Percentiles rank a stretch among this genome's conserved stretches.
These are phyloP conservation scores for Chlorella variabilis DNA, from an alignment of 163 green algal genomes.

Conservation along the genomic window DNA sequence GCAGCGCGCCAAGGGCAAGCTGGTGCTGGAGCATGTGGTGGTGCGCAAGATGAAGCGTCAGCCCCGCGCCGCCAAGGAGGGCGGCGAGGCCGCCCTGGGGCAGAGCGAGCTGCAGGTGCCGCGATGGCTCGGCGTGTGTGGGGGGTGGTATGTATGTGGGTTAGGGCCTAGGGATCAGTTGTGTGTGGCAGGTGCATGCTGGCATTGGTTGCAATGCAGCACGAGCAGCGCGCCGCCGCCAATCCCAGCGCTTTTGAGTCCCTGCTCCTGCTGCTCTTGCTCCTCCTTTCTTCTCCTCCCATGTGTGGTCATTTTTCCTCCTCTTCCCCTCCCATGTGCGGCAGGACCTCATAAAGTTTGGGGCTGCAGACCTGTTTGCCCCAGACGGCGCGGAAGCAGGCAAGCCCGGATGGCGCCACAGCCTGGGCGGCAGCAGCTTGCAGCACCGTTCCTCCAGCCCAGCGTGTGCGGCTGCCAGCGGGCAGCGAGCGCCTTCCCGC, in stretches of 20 bases:
- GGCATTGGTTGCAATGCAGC: too few species aligned
- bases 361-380: slow-evolving; percentile 18
- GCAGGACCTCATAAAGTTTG: slow-evolving; percentile 32
- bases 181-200: too few species aligned
- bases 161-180: background rate
- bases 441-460: too few species aligned
- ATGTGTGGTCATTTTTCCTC: too few species aligned
- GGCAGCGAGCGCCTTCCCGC: too few species aligned
- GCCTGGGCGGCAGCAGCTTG: background rate
- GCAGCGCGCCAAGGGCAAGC: slow-evolving; percentile 29
- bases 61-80: background rate
- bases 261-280: too few species aligned
- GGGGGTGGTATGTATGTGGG: background rate
- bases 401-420: background rate
- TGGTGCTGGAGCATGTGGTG: slow-evolving; percentile 29
- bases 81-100: background rate
- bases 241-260: too few species aligned
- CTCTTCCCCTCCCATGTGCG: too few species aligned
- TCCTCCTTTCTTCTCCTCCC: too few species aligned
- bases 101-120: background rate
- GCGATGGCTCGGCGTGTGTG: background rate
- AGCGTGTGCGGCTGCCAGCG: too few species aligned
- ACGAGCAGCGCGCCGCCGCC: too few species aligned
- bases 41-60: slow-evolving; percentile 23
- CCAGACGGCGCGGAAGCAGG: background rate